Base-by-base conservation (phyloP, 2,329 filamentous ascomycete genomes). In the Didymella glomerata region DNA sequence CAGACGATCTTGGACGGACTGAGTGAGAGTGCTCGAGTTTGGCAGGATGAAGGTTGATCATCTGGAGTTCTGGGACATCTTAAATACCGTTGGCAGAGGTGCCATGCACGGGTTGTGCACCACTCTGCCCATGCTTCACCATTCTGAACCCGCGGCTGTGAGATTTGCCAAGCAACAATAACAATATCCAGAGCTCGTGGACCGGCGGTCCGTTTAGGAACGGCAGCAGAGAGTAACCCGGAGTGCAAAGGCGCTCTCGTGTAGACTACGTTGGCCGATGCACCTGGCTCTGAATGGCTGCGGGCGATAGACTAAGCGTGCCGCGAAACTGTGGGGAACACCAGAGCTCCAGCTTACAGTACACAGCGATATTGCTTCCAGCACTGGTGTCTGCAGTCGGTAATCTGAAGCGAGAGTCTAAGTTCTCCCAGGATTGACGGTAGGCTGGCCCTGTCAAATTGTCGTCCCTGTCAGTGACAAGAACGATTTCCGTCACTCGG, bases 111-210 rank as follows among this genome's bases (percentile, higher is more conserved):
- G 16, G n/a, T 7, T 6, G 5, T 5, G 20, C n/a, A 28, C 36
- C 34, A 47, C 10, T 25, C 27, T n/a, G 18, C 24, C 32, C 50
- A 11, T 18, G n/a, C 16, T 5, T 14, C 13, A 46, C 16, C 1
- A 7, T 24, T n/a, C 10, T 54, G 20, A 34, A 50, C 20, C 25
- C 34, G 46, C 40, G 40, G 32, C 20, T 47, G 22, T 27, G 32
- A 45, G 4, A 18, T 48, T 48, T 60, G 73, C 73, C 71, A 76
- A 77, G 73, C 20, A 36, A 22, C 10, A 49, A 30, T 54, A 60
- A 57, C 61, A 76, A 75, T 76, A 74, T 76, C 57, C 57, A 70
- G 63, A 71, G 72, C 74, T 72, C 65, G 45, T 71, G 68, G 71
- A 66, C 68, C 70, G 70, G 67, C 68, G 68, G 69, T 65, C 68